Evolutionary conservation across 1,284 basidiomycete species (phyloP).

Genomic region (Malassezia pachydermatis): DNA sequence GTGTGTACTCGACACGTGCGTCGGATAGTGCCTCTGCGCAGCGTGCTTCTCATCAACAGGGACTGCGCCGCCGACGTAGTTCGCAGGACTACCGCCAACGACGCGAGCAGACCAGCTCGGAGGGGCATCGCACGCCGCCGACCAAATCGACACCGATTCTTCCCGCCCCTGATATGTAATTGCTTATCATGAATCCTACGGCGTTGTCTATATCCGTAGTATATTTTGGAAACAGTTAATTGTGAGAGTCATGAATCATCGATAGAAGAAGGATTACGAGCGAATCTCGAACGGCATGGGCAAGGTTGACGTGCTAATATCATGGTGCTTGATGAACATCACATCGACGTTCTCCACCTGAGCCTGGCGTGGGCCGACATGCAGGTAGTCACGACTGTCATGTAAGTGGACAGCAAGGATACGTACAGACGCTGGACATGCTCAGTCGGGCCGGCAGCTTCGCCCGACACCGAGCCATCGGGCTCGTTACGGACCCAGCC

Average conservation of each 20-base stretch:
- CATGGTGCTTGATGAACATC: conserved; percentile 18
- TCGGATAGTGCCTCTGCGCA: not conserved
- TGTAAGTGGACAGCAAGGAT: conserved; percentile 6
- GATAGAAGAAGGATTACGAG: not conserved
- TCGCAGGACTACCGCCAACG: conserved; percentile 13
- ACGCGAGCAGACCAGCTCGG: not conserved
- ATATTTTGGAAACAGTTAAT: no score
- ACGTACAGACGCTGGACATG: conserved; percentile 16
- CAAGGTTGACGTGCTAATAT: conserved; percentile 12
- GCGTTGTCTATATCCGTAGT: no score
- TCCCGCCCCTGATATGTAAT: no score
- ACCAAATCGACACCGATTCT: no score
- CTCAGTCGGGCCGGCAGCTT: conserved; percentile 15
- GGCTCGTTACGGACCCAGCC: conserved; percentile 19
- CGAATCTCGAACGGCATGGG: conserved; percentile 16
- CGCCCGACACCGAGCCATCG: conserved; percentile 15
- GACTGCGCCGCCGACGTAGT: conserved; percentile 8
- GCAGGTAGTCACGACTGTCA: conserved; percentile 12
- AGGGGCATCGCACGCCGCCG: not conserved
- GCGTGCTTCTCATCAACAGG: not conserved
- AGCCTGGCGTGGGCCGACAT: conserved; percentile 8
- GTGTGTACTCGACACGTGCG: conserved; percentile 2
- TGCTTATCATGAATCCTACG: no score
- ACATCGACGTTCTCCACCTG: conserved; percentile 19
- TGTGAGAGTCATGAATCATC: not conserved